A percentile compares a stretch with the other conserved stretches of the same genome.
Conservation (phyloP, 306 rosid species). For the Castanea sativa region DNA sequence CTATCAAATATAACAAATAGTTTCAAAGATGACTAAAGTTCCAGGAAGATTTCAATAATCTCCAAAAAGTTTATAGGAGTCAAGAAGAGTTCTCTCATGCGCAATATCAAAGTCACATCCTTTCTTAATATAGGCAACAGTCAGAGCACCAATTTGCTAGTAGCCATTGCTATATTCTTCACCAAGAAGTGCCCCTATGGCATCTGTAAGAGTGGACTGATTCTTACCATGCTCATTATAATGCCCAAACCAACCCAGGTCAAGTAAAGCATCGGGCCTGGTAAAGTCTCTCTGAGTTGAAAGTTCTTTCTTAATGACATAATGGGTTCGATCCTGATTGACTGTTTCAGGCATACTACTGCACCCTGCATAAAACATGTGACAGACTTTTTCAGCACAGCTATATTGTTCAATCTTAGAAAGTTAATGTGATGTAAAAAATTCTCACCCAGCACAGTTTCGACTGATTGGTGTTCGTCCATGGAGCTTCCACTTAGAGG, state of each 20-base stretch:
- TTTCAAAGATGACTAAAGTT: background rate
- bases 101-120: slow-evolving; percentile 27
- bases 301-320: background rate
- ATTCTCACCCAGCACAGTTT: slow-evolving; percentile 48
- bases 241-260: slow-evolving; percentile 46
- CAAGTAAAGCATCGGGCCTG: slow-evolving; percentile 54
- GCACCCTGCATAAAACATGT: slow-evolving; percentile 28
- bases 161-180: slow-evolving; percentile 32
- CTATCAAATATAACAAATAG: background rate
- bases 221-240: slow-evolving; percentile 24
- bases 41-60: background rate
- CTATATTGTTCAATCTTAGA: background rate
- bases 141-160: slow-evolving; percentile 21
- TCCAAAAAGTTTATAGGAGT: slow-evolving; percentile 15
- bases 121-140: slow-evolving; percentile 20
- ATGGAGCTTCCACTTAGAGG: slow-evolving; percentile 51
- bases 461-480: slow-evolving; percentile 39
- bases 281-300: slow-evolving; percentile 19
- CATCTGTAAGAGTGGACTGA: slow-evolving; percentile 23
- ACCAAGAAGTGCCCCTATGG: slow-evolving; percentile 36
- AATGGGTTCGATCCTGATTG: slow-evolving; percentile 23
- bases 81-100: slow-evolving; percentile 43
- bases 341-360: slow-evolving; percentile 37
- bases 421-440: background rate
- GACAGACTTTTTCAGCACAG: background rate